These are phyloP conservation scores for Microsporum ferrugineum DNA, from an alignment of 2,329 filamentous ascomycete genomes.

Conservation along the genomic window DNA sequence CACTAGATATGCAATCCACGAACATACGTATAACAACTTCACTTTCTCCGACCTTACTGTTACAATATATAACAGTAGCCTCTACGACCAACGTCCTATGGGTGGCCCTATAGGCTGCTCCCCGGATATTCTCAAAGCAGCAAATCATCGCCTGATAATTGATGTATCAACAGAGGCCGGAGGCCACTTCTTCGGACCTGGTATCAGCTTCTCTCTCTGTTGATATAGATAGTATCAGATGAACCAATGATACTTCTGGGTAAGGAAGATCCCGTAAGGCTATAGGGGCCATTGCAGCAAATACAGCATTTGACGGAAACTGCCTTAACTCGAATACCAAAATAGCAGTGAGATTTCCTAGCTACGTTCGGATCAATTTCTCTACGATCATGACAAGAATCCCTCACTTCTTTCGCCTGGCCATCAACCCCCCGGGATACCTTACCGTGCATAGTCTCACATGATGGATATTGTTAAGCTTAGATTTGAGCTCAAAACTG, in stretches of 20 bases:
- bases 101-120: not conserved
- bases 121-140: not conserved
- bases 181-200: not conserved
- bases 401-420: not conserved
- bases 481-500: not conserved
- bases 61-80: conserved; percentile 12
- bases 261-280: not conserved
- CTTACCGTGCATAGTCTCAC: not conserved
- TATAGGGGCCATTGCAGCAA: not conserved
- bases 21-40: not conserved
- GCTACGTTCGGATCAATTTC: not conserved
- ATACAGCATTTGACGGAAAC: not conserved
- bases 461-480: not conserved
- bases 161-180: not conserved
- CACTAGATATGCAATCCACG: conserved; percentile 4
- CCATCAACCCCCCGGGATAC: not conserved
- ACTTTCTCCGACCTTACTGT: not conserved
- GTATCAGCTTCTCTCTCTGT: not conserved
- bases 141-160: not conserved
- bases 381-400: not conserved
- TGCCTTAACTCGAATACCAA: not conserved
- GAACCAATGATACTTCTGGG: not conserved
- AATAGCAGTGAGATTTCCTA: not conserved
- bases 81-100: conserved; percentile 9
- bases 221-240: not conserved